A percentile compares a stretch with the other conserved stretches of the same genome.
phyloP scores from a whole-genome alignment of 192 early-diverging fungal genomes.

The Lobosporangium transversale region DNA sequence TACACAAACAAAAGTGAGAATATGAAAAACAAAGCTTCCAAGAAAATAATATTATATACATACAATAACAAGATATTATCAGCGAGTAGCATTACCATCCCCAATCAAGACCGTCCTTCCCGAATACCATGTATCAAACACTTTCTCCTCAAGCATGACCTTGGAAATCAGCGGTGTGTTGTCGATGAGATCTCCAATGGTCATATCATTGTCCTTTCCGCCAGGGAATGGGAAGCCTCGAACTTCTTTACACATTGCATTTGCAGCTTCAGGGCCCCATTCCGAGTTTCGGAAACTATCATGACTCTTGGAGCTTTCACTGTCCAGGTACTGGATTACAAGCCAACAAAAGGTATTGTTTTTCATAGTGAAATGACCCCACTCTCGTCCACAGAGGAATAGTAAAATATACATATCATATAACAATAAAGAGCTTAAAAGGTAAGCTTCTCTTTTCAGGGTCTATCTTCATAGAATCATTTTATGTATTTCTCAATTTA shows the following conservation, averaged over 20 bases:
- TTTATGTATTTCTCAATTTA: not conserved
- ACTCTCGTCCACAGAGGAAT: no score
- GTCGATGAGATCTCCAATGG: conserved; percentile 16
- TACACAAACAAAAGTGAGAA: no score
- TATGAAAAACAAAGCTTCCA: not conserved
- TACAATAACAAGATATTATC: no score
- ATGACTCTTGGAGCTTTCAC: not conserved
- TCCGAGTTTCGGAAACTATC: conserved; percentile 2
- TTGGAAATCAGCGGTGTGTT: conserved; percentile 19
- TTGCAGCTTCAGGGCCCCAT: conserved; percentile 2
- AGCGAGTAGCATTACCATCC: conserved; percentile 36
- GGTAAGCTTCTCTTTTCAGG: not conserved
- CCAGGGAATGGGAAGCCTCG: conserved; percentile 8
- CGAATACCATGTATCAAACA: conserved; percentile 37
- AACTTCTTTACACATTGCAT: conserved; percentile 21
- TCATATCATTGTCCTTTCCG: not conserved
- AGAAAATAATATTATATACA: not conserved
- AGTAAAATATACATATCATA: not conserved
- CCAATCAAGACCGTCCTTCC: conserved; percentile 23
- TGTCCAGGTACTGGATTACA: not conserved
- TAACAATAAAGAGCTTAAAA: not conserved
- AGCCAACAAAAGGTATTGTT: conserved; percentile 8
- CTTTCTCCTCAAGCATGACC: conserved; percentile 33
- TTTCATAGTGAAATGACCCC: conserved; percentile 6
- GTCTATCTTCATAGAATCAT: not conserved